phyloP scores from a whole-genome alignment of 202 grass and related monocot genomes.

The Elaeis oleifera region DNA sequence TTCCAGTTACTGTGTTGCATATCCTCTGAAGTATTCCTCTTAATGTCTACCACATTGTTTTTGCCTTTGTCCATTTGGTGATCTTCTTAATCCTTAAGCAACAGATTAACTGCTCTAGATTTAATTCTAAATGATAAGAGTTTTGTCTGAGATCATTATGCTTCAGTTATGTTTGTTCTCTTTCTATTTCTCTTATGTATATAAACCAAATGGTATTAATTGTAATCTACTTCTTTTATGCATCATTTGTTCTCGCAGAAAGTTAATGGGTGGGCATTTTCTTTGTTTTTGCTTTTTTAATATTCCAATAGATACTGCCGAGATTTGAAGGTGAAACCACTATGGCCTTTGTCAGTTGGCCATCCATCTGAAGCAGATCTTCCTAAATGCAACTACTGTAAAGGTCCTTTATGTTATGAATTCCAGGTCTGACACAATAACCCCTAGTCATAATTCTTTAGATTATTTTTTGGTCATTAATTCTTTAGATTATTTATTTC shows the following conservation, averaged over 20 bases:
- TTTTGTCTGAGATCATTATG: too few relatives aligned
- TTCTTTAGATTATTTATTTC: too few relatives aligned
- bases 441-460: too few relatives aligned
- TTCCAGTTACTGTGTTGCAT: too few relatives aligned
- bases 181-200: neutral
- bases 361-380: constrained; percentile 49
- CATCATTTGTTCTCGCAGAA: neutral
- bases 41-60: too few relatives aligned
- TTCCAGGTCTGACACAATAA: constrained; percentile 56
- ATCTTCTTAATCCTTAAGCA: too few relatives aligned
- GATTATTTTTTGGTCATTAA: too few relatives aligned
- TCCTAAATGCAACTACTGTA: constrained; percentile 64
- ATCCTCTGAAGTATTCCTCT: too few relatives aligned
- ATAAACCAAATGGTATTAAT: neutral
- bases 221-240: neutral
- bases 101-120: too few relatives aligned
- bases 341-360: constrained; percentile 65
- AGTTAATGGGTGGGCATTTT: too few relatives aligned
- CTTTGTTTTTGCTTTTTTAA: neutral
- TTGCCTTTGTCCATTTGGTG: too few relatives aligned
- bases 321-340: constrained; percentile 61
- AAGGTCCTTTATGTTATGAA: constrained; percentile 69
- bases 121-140: too few relatives aligned
- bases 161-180: neutral
- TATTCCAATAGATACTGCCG: constrained; percentile 58